These are phyloP conservation scores for Sporothrix sp. DNA, from an alignment of 2,329 filamentous ascomycete genomes.

Conservation along the genomic window DNA sequence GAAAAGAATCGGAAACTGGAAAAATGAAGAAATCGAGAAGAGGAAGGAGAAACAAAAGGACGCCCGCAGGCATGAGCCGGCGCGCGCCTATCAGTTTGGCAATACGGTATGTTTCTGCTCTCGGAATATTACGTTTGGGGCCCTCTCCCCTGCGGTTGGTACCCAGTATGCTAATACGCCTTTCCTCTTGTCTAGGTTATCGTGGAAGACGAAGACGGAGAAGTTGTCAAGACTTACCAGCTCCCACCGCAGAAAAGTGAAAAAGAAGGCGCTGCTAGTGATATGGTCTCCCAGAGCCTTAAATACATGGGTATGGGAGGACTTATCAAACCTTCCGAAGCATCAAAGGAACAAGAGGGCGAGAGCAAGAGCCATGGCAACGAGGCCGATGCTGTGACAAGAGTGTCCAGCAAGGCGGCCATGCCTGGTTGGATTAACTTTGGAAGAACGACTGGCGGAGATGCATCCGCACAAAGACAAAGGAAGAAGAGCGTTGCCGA, in stretches of 20 bases:
- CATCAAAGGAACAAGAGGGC: constrained; percentile 17
- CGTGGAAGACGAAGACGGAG: constrained; percentile 73
- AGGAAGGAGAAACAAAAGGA: constrained; percentile 50
- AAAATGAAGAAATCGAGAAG: constrained; percentile 51
- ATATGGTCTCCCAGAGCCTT: constrained; percentile 35
- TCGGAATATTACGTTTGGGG: too few relatives aligned
- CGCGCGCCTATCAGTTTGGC: constrained; percentile 77
- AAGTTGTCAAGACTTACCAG: constrained; percentile 78
- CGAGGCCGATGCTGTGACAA: constrained; percentile 15
- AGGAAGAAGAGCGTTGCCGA: constrained; percentile 33
- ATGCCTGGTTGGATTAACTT: constrained; percentile 44
- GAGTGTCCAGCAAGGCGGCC: constrained; percentile 30
- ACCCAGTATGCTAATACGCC: neutral
- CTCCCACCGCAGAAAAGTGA: constrained; percentile 48
- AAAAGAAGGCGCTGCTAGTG: constrained; percentile 27
- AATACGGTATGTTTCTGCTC: constrained; percentile 53
- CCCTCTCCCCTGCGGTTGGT: too few relatives aligned
- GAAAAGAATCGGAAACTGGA: constrained; percentile 41
- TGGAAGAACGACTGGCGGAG: constrained; percentile 23
- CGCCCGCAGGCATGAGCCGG: constrained; percentile 55
- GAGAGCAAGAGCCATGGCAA: constrained; percentile 25
- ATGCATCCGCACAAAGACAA: constrained; percentile 21
- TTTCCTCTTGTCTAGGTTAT: constrained; percentile 45
- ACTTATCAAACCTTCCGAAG: constrained; percentile 32
- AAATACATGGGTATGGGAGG: constrained; percentile 46